Conservation (phyloP, 2,329 filamentous ascomycete genomes). For the Penicillium thymicola region DNA sequence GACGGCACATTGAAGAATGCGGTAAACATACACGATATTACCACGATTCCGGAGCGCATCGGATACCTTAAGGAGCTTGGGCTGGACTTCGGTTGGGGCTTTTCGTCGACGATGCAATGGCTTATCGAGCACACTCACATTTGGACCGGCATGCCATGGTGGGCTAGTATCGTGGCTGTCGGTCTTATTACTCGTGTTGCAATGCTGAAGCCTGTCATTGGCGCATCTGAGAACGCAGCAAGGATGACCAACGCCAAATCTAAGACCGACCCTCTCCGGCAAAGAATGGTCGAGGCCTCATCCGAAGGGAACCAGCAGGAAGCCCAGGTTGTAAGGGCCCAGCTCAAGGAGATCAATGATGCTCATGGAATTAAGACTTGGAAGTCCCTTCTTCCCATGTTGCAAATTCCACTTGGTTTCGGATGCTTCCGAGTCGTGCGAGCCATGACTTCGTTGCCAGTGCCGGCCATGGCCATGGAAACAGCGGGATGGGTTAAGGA, state of each 20-base stretch:
- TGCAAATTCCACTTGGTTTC: constrained; percentile 70
- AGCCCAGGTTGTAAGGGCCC: constrained; percentile 46
- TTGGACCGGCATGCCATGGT: constrained; percentile 74
- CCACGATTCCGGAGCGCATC: constrained; percentile 67
- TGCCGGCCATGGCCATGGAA: constrained; percentile 71
- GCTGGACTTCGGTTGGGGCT: constrained; percentile 81
- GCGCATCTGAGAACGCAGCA: constrained; percentile 60
- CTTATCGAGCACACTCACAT: constrained; percentile 80
- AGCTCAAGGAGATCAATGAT: constrained; percentile 53
- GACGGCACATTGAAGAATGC: constrained; percentile 14
- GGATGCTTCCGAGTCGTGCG: constrained; percentile 76
- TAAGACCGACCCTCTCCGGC: constrained; percentile 54
- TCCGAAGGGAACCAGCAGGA: constrained; percentile 47
- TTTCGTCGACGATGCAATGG: constrained; percentile 71
- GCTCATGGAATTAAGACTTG: constrained; percentile 53
- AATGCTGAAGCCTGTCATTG: constrained; percentile 64
- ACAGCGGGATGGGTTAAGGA: constrained; percentile 76
- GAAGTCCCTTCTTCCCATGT: constrained; percentile 54
- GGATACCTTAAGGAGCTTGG: constrained; percentile 82
- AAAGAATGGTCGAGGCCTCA: constrained; percentile 50
- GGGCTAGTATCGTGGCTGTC: constrained; percentile 65
- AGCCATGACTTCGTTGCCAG: constrained; percentile 72
- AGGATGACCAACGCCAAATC: constrained; percentile 61
- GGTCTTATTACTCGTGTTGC: constrained; percentile 62
- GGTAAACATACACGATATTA: constrained; percentile 37